Base-by-base conservation (phyloP, 805 yeast genomes). In the Saccharomycopsis oosterbeekiorum region DNA sequence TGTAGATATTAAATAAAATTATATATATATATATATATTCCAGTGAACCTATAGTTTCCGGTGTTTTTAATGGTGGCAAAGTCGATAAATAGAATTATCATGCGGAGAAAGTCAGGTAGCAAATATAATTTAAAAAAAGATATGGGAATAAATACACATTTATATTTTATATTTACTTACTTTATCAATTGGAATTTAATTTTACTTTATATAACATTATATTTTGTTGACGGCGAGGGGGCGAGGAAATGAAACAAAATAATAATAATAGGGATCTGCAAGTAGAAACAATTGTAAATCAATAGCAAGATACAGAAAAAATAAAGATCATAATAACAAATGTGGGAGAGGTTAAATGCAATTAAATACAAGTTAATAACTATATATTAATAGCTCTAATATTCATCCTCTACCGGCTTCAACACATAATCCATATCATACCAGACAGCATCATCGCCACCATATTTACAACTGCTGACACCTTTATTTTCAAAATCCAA, bases 401-500 rank as follows among this genome's bases (percentile, higher is more conserved):
- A 73, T 36, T 77, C 80, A 39, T 76, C 80, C 36, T 77, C 80
- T 47, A 77, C 78, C 54, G 78, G 80, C 34, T 72, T 72, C 59
- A 79, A 68, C 24, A 71, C 71, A 59, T 73, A 66, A 59, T 69
- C 73, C 74, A 86, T 69, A 68, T 85, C 88, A 65, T 78, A 78
- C 92, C 92, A 87, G n/a, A 47, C 53, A 10, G 53, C 9, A 41
- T 74, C 72, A 37, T 72, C 79, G 57, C 80, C 85, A 34, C 82
- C 93, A 71, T 78, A 80, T 54, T 74, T 70, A 68, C 88, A 83
- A 26, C 76, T 72, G 65, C 88, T 85, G 58, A 76, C 76, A 47
- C 96, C 97, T 57, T 76, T 75, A 67, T 85, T 84, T 63, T 77
- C 75, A 73, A 93, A 94, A 0, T 97, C 97, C 43, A 90, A 79